phyloP scores from a whole-genome alignment of 305 asterid species.

The Vinca major region DNA sequence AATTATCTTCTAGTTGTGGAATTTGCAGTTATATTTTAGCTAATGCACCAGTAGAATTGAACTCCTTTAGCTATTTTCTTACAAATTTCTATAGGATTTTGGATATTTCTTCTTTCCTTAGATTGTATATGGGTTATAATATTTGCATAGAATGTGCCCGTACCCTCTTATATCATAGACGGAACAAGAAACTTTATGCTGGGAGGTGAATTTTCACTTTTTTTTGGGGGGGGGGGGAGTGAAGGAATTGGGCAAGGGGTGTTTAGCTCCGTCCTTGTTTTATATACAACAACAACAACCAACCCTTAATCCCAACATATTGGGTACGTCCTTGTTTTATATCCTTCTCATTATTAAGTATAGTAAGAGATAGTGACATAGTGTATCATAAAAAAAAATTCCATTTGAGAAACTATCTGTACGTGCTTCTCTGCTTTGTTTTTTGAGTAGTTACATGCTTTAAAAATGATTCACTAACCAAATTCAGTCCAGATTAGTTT shows the following conservation, averaged over 20 bases:
- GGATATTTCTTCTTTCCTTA: not conserved
- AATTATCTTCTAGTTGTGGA: not conserved
- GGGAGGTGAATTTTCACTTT: too few species aligned
- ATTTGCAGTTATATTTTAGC: not conserved
- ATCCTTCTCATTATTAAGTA: not conserved
- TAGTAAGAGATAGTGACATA: not conserved
- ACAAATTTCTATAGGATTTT: not conserved
- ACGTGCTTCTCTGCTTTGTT: not conserved
- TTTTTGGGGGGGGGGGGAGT: too few species aligned
- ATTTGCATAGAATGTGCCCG: not conserved
- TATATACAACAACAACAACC: too few species aligned
- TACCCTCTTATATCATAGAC: not conserved
- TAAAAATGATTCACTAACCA: not conserved
- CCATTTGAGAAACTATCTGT: not conserved
- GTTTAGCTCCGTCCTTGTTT: too few species aligned
- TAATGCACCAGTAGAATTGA: not conserved
- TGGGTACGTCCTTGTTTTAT: not conserved
- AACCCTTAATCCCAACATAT: too few species aligned
- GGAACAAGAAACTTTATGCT: too few species aligned
- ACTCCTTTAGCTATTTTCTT: not conserved
- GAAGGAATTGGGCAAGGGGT: too few species aligned
- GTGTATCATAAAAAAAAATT: not conserved
- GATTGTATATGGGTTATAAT: not conserved
- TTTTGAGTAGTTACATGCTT: not conserved
- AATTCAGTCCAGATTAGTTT: not conserved